Base-by-base conservation (phyloP, 2,329 filamentous ascomycete genomes). In the Fusarium pseudonygamai region DNA sequence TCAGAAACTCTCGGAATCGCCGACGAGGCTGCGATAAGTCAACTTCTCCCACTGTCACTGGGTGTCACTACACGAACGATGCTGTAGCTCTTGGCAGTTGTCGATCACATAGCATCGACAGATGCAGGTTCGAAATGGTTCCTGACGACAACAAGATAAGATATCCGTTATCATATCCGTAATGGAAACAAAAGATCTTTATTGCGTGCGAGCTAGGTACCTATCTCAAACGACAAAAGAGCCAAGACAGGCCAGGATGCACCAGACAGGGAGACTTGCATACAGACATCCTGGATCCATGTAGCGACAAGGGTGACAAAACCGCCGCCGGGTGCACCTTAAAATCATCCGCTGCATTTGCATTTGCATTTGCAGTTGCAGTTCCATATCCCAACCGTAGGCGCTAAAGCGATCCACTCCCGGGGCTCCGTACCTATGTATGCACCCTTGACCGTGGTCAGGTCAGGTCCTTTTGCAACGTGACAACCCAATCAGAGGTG, bases 381-480 rank as follows among this genome's bases (percentile, higher is more conserved):
- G 55, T 58, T 47, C n/a, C 55, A 36, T 32, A 34, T 57, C 28
- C 53, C 55, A 45, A 30, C 64, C 61, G 69, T n/a, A 66, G 64
- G 64, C 75, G 75, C 75, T 77, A 77, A 76, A 75, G 74, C 69
- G 67, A 76, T 76, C 75, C 75, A 77, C 75, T 76, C 72, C 74
- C 74, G 71, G 72, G 70, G 73, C 69, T 69, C 65, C 69, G 47
- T 74, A 56, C 37, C n/a, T n/a, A n/a, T n/a, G n/a, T n/a, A n/a
- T n/a, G 65, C 64, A 57, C 30, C 53, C 53, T 57, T 34, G 55
- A 69, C 60, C 64, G 56, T 74, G 30, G 56, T 71, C 53, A 68
- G 59, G 55, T 68, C 72, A 72, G 75, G 75, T 72, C 69, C 75
- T 77, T 77, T 77, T 77, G 75, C 57, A 70, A 68, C 55, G 40